Base-by-base conservation (phyloP, 176 grass and related monocot genomes). In the Canna indica region DNA sequence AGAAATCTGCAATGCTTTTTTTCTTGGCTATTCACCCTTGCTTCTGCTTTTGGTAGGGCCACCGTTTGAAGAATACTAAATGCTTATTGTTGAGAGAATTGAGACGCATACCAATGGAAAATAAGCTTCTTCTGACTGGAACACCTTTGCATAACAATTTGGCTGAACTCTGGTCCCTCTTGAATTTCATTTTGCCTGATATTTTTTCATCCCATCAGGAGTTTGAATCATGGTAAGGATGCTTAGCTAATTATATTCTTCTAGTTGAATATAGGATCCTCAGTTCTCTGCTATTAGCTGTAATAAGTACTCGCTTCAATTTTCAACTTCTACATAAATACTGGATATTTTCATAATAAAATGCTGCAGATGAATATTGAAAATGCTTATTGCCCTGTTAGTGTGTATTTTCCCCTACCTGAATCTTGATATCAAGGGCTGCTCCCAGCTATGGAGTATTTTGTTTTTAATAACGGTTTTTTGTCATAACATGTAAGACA, bases 131-230 rank as follows among this genome's bases (percentile, higher is more conserved):
- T 87, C 78, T 99, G 54, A 99, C 94, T 33, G 89, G 94, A 60
- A 99, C 94, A 45, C 94, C 94, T 29, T 84, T 99, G 80, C 94
- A 99, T 63, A 99, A 99, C 61, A 99, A 99, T 78, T 80, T 99
- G 44, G 84, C 89, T n/a, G 94, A 99, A 69, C 84, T 99, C 29
- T 99, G 94, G 94, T 99, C 94, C 13, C 84, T 99, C 22, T 68
- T 99, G 75, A 99, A 99, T 68, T 99, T 93, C 60, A 99, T 99
- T 79, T 75, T 99, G 64, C 94, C 94, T 71, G 94, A 99, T 81
- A 93, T 99, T 67, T 99, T 99, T 80, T 85, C 94, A 62, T 99
- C 89, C 14, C 86, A 93, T 63, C 17, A 80, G 18, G 94, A 99
- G 72, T 99, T 99, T 83, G 94, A 99, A 73, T 99, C 94, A 73